Conservation (phyloP, 164 flowering plant species). For the Echeveria elegans region DNA sequence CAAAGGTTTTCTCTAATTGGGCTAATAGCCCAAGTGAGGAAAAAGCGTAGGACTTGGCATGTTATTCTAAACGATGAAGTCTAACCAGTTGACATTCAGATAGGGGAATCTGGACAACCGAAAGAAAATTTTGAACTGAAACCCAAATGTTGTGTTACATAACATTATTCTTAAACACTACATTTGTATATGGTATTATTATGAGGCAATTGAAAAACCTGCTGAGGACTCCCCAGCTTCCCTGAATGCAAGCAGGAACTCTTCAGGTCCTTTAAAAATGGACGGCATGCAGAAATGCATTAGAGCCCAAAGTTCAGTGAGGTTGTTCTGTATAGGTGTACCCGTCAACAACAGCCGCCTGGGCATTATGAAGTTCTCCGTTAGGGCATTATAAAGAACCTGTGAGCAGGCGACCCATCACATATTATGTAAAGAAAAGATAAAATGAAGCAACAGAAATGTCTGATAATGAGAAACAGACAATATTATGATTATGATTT, state of each 20-base stretch:
- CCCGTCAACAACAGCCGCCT: conserved; percentile 87
- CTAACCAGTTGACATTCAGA: too few species aligned
- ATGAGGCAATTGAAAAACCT: conserved; percentile 16
- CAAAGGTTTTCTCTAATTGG: too few species aligned
- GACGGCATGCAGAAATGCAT: conserved; percentile 94
- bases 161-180: neutral
- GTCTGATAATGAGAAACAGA: neutral
- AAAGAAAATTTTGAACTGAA: neutral
- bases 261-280: conserved; percentile 68
- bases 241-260: conserved; percentile 60
- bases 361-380: conserved; percentile 65
- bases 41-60: too few species aligned
- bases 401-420: conserved; percentile 20
- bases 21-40: too few species aligned
- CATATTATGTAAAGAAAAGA: neutral
- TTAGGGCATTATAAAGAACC: conserved; percentile 77
- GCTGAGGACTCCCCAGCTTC: conserved; percentile 59
- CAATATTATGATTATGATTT: neutral
- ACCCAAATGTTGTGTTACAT: neutral
- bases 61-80: too few species aligned
- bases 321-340: conserved; percentile 95
- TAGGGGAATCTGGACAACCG: too few species aligned
- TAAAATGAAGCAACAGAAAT: too few species aligned
- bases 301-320: conserved; percentile 91
- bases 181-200: too few species aligned